phyloP scores from a whole-genome alignment of 108 stramenopile genomes.

The Chaetoceros muelleri region DNA sequence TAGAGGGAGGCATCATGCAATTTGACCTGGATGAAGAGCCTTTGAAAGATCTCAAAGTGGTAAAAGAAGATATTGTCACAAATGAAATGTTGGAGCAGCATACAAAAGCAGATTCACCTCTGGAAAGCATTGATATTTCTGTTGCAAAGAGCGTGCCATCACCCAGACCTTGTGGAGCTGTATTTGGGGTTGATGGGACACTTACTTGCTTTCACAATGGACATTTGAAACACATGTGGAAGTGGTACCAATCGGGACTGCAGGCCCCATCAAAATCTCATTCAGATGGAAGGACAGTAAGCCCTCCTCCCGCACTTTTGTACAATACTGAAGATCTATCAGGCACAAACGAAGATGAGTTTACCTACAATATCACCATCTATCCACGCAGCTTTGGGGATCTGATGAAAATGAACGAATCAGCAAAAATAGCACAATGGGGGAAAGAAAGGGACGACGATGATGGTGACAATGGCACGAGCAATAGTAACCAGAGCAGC shows the following conservation, averaged over 20 bases:
- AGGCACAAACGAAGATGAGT: not conserved
- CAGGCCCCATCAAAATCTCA: not conserved
- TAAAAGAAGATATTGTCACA: not conserved
- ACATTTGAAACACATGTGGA: conserved; percentile 58
- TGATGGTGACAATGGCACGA: conserved; percentile 10
- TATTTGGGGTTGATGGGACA: conserved; percentile 48
- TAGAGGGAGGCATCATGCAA: not conserved
- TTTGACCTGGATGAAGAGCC: not conserved
- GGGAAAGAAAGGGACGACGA: conserved; percentile 19
- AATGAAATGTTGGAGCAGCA: not conserved
- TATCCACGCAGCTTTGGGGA: conserved; percentile 1
- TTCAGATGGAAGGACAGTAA: too few relatives aligned
- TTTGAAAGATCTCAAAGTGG: not conserved
- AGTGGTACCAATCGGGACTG: conserved; percentile 21
- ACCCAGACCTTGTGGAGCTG: conserved; percentile 67
- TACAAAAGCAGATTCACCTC: not conserved
- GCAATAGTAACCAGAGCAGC: conserved; percentile 8
- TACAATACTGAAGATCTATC: not conserved
- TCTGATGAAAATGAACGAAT: conserved; percentile 27
- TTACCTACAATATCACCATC: not conserved
- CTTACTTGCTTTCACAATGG: conserved; percentile 62
- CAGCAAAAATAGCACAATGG: conserved; percentile 29
- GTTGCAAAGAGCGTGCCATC: conserved; percentile 26
- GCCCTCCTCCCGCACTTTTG: too few relatives aligned
- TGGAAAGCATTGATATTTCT: not conserved